Evolutionary conservation across 306 rosid species (phyloP), one percentile per base, ranked within the genome.

Genomic region (Cyamopsis tetragonoloba): DNA sequence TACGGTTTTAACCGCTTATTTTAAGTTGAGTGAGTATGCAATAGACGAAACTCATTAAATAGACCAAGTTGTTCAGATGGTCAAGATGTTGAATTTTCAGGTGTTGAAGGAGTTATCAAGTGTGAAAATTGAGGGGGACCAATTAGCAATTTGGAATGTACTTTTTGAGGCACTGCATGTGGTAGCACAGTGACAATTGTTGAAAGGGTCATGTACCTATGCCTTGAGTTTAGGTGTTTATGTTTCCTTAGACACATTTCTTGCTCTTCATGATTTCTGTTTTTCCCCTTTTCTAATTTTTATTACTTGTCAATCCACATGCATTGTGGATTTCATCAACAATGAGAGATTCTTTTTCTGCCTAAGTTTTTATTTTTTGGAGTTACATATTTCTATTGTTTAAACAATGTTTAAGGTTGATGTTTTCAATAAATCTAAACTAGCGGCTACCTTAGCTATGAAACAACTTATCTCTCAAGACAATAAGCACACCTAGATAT

Each of bases 121-220:
- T 35, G 38, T 30, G 42, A 14, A 6, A 39, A 11, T 28, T 18
- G 73, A 74, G 41, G 53, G 38, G 50, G 37, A 74, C 34, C 35
- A 13, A 19, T 18, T 58, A n/a, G n/a, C 8, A 56, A 23, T 57
- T 59, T 1, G n/a, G n/a, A n/a, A 44, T 65, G 65, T 72, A 32
- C 76, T 54, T 79, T 72, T 78, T 19, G 43, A 60, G 59, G 42
- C 76, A 68, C 6, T 62, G 51, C 73, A 68, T 68, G 70, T 61
- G 72, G 59, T 47, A 35, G 60, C 50, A 71, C 19, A 13, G 34
- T 70, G 50, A 37, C n/a, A n/a, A 19, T 44, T 6, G 57, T 17
- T 43, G 44, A 19, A 27, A 38, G 44, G 23, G 19, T n/a, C 60
- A 42, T 66, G 15, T 26, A 14, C 32, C 24, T 44, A 2, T 34